These are phyloP conservation scores for Metschnikowia proteae DNA, from an alignment of 805 yeast genomes.

Conservation along the genomic window DNA sequence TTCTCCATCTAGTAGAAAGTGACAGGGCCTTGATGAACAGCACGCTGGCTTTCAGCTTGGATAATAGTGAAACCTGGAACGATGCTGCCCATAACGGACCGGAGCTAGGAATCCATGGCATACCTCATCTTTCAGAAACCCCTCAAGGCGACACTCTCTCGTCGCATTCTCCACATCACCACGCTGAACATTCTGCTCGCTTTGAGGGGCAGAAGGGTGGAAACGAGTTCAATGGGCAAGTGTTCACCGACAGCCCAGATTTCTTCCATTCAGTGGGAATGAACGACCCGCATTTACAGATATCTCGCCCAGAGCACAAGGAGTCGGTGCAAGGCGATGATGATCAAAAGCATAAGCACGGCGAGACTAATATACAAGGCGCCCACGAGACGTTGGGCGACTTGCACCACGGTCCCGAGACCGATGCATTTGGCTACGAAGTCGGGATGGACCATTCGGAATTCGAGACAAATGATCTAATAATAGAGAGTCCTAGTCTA, in stretches of 20 bases:
- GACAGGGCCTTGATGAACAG: neutral
- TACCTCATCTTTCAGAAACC: neutral
- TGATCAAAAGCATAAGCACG: neutral
- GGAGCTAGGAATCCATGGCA: neutral
- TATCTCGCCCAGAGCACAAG: neutral
- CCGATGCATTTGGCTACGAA: constrained; percentile 1
- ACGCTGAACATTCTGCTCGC: neutral
- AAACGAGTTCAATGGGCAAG: constrained; percentile 11
- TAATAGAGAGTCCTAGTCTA: constrained; percentile 13
- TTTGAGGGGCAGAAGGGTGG: constrained; percentile 3
- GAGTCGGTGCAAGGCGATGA: neutral
- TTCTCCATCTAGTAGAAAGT: constrained; percentile 1
- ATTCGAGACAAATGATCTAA: constrained; percentile 12
- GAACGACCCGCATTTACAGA: neutral
- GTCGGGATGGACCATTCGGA: constrained; percentile 6
- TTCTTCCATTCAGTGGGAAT: constrained; percentile 17
- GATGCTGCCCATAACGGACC: neutral
- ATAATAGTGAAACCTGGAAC: neutral
- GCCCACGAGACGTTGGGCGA: neutral
- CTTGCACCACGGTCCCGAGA: neutral
- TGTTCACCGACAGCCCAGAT: constrained; percentile 18
- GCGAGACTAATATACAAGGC: neutral
- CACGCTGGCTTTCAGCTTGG: neutral
- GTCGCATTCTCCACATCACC: neutral
- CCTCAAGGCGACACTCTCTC: neutral